Base-by-base conservation (phyloP, 2,329 filamentous ascomycete genomes). In the Exophiala sideris region DNA sequence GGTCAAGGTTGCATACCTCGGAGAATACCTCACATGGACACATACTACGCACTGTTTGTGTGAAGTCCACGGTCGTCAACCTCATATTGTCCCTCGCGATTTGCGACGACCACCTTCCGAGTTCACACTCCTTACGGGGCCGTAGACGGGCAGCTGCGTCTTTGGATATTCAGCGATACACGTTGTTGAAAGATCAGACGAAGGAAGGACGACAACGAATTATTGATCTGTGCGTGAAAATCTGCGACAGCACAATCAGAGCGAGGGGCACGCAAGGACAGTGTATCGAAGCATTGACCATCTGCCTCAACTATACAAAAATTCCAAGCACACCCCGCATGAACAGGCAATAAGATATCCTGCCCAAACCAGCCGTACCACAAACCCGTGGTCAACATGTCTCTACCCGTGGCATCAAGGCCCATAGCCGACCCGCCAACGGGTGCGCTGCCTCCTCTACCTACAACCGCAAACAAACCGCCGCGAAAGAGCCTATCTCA, bases 381-480 rank as follows among this genome's bases (percentile, higher is more conserved):
- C 50, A 21, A 18, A 24, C 11, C 41, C 34, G 18, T 34, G 48
- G 50, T 47, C 38, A 47, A 38, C 41, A 61, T 58, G 56, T 61
- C 56, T 54, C 53, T 61, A 52, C 56, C 56, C 56, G 52, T 61
- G 21, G 50, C 56, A 45, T 84, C 86, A 60, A 81, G 75, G 62
- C 74, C 79, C 48, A 70, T 75, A 21, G 70, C 85, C 64, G 86
- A 84, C 54, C 87, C 89, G 45, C 87, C 89, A 12, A 84, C 82
- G 29, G 80, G 84, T 59, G 82, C 86, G 24, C 76, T 94, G 20
- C 89, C 90, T 40, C 85, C 88, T 40, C 75, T 95, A 45, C 89
- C 90, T 24, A 76, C 21, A 3, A 44, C 41, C 21, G 21, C 88
- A 14, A 72, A 78, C 42, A 94, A 90, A 71, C 84, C 86, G 36